These are phyloP conservation scores for Amanita pseudoporphyria DNA, from an alignment of 768 basidiomycete genomes.

Conservation along the genomic window DNA sequence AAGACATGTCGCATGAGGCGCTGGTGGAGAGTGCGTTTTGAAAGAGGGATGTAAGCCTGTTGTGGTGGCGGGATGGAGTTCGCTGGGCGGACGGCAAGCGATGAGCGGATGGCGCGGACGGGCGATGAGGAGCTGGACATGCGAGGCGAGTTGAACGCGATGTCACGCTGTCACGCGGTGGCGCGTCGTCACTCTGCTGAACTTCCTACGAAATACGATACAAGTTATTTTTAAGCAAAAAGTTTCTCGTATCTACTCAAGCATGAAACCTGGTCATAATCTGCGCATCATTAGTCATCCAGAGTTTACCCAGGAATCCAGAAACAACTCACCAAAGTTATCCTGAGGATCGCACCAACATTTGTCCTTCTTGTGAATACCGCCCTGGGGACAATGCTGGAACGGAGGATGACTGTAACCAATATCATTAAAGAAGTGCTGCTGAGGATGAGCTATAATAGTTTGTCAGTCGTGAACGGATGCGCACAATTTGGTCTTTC, in stretches of 20 bases:
- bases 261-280: neutral
- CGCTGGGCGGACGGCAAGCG: too few relatives aligned
- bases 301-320: neutral
- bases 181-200: too few relatives aligned
- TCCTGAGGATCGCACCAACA: neutral
- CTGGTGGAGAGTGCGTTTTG: too few relatives aligned
- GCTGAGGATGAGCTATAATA: neutral
- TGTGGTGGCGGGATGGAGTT: too few relatives aligned
- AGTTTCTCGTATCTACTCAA: neutral
- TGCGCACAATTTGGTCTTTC: slow-evolving; percentile 66
- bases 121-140: too few relatives aligned
- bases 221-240: neutral
- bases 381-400: slow-evolving; percentile 83
- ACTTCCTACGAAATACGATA: too few relatives aligned
- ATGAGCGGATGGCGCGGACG: too few relatives aligned
- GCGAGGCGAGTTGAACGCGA: too few relatives aligned
- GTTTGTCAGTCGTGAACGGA: neutral
- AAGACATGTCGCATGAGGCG: too few relatives aligned
- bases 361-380: slow-evolving; percentile 61
- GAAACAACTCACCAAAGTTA: neutral
- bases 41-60: too few relatives aligned
- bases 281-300: neutral
- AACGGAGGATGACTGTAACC: slow-evolving; percentile 92
- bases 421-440: slow-evolving; percentile 82
- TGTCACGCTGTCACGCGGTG: too few relatives aligned